These are phyloP conservation scores for Metschnikowia gelsemii DNA, from an alignment of 805 yeast genomes.

Conservation along the genomic window DNA sequence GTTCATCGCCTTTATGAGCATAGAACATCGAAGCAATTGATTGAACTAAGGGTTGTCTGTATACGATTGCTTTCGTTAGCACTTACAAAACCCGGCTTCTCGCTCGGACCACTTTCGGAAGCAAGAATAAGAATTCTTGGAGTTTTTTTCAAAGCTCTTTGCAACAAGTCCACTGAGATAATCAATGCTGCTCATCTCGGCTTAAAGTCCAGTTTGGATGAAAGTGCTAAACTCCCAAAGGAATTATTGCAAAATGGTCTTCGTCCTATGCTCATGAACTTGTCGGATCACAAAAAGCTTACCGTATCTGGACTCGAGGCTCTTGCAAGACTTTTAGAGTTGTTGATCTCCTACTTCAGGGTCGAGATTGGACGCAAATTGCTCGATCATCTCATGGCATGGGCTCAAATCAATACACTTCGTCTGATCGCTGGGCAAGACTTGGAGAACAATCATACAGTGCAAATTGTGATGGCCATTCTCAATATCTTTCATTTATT, in stretches of 20 bases:
- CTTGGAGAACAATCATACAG: conserved; percentile 74
- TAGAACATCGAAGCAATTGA: conserved; percentile 82
- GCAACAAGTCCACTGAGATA: conserved; percentile 79
- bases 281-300: conserved; percentile 88
- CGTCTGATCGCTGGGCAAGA: conserved; percentile 78
- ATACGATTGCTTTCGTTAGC: conserved; percentile 81
- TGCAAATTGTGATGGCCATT: conserved; percentile 85
- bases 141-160: conserved; percentile 89
- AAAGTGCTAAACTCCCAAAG: conserved; percentile 86
- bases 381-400: conserved; percentile 89
- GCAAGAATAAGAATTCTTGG: conserved; percentile 84
- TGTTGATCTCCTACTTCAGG: conserved; percentile 87
- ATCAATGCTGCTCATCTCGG: conserved; percentile 94
- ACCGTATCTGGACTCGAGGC: conserved; percentile 92
- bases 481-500: conserved; percentile 86
- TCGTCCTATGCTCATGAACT: conserved; percentile 91
- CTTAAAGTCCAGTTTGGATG: conserved; percentile 75
- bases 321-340: conserved; percentile 77
- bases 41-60: conserved; percentile 86
- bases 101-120: conserved; percentile 69
- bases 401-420: conserved; percentile 84
- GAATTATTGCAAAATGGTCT: conserved; percentile 93
- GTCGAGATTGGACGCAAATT: conserved; percentile 95
- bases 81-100: conserved; percentile 77
- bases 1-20: conserved; percentile 84